A percentile compares a stretch with the other conserved stretches of the same genome.
These are phyloP conservation scores for Polygonum maritimum DNA, from an alignment of 148 eudicot species.

Conservation along the genomic window DNA sequence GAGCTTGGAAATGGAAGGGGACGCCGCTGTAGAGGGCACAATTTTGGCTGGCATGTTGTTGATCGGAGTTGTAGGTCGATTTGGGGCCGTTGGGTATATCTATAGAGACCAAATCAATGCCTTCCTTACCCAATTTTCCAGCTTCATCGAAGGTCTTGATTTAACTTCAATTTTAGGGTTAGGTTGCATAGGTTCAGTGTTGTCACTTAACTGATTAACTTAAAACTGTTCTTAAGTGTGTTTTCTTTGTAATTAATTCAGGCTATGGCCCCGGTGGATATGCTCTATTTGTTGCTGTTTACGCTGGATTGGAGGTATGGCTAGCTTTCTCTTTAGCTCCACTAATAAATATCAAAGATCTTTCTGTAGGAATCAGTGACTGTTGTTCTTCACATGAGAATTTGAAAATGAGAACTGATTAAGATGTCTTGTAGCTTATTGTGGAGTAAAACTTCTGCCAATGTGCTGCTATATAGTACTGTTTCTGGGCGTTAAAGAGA, in stretches of 20 bases:
- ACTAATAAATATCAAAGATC: not conserved
- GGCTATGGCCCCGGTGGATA: conserved; percentile 99
- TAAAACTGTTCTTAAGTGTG: not conserved
- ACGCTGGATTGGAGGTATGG: conserved; percentile 95
- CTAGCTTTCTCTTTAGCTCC: conserved; percentile 3
- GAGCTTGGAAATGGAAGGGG: conserved; percentile 31
- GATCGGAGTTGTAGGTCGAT: conserved; percentile 78
- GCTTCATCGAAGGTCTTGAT: conserved; percentile 71
- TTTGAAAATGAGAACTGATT: not conserved
- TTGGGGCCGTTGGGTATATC: conserved; percentile 71
- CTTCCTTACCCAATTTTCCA: conserved; percentile 69
- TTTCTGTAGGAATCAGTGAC: not conserved
- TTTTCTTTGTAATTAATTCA: conserved; percentile 18
- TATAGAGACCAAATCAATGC: conserved; percentile 79
- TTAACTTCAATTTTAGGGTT: not conserved
- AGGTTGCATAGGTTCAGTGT: not conserved
- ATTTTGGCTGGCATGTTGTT: conserved; percentile 78
- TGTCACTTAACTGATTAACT: not conserved
- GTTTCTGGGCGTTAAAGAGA: not conserved
- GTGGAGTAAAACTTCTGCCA: not conserved
- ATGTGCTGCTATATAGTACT: not conserved
- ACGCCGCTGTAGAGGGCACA: conserved; percentile 62
- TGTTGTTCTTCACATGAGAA: not conserved
- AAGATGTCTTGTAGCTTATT: not conserved
- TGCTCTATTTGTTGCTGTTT: conserved; percentile 83